Percentiles rank a stretch among this genome's conserved stretches.
phyloP scores from a whole-genome alignment of 805 yeast genomes.

The Lipomyces sp. region DNA sequence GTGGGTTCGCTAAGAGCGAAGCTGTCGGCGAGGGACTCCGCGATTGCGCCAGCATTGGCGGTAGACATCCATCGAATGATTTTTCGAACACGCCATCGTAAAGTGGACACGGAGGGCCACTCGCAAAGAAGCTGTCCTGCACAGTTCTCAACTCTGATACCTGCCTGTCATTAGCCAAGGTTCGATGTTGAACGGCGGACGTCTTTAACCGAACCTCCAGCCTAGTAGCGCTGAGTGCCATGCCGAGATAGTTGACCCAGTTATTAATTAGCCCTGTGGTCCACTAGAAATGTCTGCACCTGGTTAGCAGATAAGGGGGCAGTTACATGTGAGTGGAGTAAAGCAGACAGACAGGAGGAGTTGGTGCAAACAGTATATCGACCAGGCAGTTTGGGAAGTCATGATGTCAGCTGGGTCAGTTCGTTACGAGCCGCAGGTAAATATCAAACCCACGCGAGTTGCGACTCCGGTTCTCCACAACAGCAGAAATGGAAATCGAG shows the following conservation, averaged over 20 bases:
- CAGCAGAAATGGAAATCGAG: conserved; percentile 31
- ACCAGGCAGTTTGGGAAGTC: neutral
- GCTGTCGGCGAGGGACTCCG: neutral
- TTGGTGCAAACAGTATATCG: too few relatives aligned
- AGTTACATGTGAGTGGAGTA: neutral
- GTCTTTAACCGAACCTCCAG: neutral
- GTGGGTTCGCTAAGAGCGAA: neutral
- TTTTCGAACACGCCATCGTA: conserved; percentile 9
- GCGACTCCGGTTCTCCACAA: neutral
- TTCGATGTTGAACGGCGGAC: neutral
- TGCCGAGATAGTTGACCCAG: neutral
- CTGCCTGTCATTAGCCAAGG: neutral
- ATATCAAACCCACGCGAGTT: too few relatives aligned
- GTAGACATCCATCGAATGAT: conserved; percentile 9
- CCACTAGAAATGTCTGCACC: neutral
- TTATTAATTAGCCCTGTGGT: neutral
- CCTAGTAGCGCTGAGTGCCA: neutral
- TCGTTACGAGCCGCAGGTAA: too few relatives aligned
- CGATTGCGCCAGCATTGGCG: neutral
- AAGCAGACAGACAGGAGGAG: neutral
- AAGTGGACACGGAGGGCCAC: neutral
- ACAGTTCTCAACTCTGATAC: neutral
- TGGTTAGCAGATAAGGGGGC: neutral
- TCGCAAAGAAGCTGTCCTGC: neutral
- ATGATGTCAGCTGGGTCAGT: too few relatives aligned